Base-by-base conservation (phyloP, 768 basidiomycete species). In the Serendipita sp. region DNA sequence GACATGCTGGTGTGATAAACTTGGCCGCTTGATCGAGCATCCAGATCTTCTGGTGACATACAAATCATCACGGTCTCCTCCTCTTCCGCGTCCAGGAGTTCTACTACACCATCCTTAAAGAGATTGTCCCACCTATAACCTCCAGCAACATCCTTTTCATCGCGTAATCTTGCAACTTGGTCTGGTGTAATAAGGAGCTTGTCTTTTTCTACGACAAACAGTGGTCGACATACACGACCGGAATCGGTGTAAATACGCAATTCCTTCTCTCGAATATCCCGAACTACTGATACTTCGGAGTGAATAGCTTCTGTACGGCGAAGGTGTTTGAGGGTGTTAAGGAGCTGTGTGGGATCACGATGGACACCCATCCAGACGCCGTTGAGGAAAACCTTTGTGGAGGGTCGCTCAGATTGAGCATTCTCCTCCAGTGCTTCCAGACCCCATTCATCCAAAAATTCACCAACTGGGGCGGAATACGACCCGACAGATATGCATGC, bases 341-440 rank as follows among this genome's bases (percentile, higher is more conserved):
- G 90, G 64, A 99, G 79, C 68, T 91, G 88, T 44, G 87, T 86
- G 5, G 95, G 88, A 71, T 98, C 91, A 60, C 93, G 88, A 75
- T 98, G 96, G 13, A 98, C 89, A 66, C 96, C 96, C 82, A 96
- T 93, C 96, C 96, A 99, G 11, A 98, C 94, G 71, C 96, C 96
- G 70, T 99, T 99, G 67, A 99, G 90, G 73, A 99, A 99, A 18
- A 99, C 91, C 75, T 98, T 98, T 18, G 95, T 98, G 65, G 84
- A 83, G 1, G 89, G 86, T 8, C 84, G 85, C 18, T 84, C 77
- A 3, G 87, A 86, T 71, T 89, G 87, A 0, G 88, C 88, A 70
- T 92, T 95, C 74, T 97, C 93, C 72, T 96, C 93, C 66, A 97
- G 74, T 16, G 90, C 91, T 73, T 97, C 92, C 66, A 98, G 76